Evolutionary conservation across 2,329 filamentous ascomycete species (phyloP), one percentile per base, ranked within the genome.

Genomic region (Metarhizium humberi): DNA sequence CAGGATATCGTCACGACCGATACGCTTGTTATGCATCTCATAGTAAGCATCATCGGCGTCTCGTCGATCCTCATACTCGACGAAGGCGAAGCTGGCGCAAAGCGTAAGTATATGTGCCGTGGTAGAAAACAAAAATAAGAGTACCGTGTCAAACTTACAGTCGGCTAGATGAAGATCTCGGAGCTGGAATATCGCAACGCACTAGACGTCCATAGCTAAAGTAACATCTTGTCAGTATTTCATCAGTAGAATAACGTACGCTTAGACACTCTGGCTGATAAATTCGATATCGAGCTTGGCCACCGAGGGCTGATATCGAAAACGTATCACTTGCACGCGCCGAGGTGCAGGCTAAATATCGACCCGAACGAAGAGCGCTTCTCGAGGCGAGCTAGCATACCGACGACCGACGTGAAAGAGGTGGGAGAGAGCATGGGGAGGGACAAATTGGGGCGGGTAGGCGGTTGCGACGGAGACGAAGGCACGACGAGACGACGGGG

Each of bases 21-120:
- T 91, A 63, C 92, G 90, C 84, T 96, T 96, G 79, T 97, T 97
- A 71, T 99, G 94, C 94, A 99, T 99, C 77, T 99, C 94, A 73
- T 99, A 90, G 71, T 99, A 99, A 50, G 94, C 94, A 76, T 99
- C 94, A 73, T 99, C 94, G 61, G 94, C 92, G 79, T 99, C 94
- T 65, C 94, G 92, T 66, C 92, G 90, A 73, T 92, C 95, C 78
- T 99, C 94, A 73, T 99, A 99, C 76, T 99, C 94, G 61, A 99
- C 94, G 72, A 99, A 99, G 42, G 94, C 94, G 72, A 99, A 99
- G 63, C 94, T 85, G 30, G 6, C 29, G 34, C 16, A 30, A 6
- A 32, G 10, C 3, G 50, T 63, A 38, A 59, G 56, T 29, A 30
- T 14, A 2, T 6, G 32, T 34, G 10, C 10, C 13, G 51, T 11